Base-by-base conservation (phyloP, 306 rosid species). In the Acacia confusa region DNA sequence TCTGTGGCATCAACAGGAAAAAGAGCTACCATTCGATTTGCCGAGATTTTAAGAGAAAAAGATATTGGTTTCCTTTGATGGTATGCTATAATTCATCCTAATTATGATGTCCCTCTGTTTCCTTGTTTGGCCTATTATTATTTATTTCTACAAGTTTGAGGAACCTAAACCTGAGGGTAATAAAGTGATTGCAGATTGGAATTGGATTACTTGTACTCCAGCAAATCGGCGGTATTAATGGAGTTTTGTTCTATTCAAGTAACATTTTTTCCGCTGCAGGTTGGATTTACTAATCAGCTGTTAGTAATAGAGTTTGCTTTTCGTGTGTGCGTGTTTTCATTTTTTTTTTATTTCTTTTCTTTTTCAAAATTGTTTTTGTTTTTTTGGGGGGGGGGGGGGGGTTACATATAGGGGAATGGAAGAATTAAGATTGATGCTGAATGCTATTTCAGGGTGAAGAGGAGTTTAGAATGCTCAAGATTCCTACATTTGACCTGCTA, bases 31-130 rank as follows among this genome's bases (percentile, higher is more conserved):
- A 86, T 92, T 65, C 86, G 89, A 27, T 91, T 91, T 86, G 81
- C 92, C n/a, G n/a, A 14, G 98, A 94, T 78, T 94, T 94, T 81
- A 79, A 83, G 89, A 87, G 89, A 81, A 94, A 76, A 92, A 90
- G 97, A 91, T 91, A 94, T 76, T 90, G 98, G 93, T 87, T 88
- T 82, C 98, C 97, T 60, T 89, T 94, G 84, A 85, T 73, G 97
- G 98, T 92, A 87, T 72, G 11, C 64, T 79, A 30, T 40, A 28
- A 25, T 74, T 32, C 24, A 38, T 19, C 70, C 27, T 65, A 55
- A 72, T 20, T 50, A 76, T 63, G 32, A 28, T 38, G 66, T 48
- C 4, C 67, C 22, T 81, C n/a, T 83, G 77, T 69, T 81, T 24
- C 69, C 76, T 36, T 60, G 79, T 81, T 65, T 41, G 55, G 69